Evolutionary conservation across 164 flowering plant species (phyloP), one percentile per base, ranked within the genome.

Genomic region (Malania oleifera): DNA sequence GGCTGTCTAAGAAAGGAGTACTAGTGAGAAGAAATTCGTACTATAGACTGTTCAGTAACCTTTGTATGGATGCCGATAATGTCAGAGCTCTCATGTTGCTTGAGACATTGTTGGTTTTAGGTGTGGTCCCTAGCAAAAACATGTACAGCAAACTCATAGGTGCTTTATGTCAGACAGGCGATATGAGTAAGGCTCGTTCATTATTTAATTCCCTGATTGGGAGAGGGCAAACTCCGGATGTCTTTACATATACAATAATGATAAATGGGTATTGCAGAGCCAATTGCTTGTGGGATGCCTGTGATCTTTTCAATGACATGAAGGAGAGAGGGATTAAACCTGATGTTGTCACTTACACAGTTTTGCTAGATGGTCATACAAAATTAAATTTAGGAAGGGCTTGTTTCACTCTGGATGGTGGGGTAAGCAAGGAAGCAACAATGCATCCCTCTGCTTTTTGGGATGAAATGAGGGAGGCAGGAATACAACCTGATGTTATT

Each of bases 341-440:
- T 64, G 91, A 91, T 73, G 65, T 85, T 18, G 45, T 86, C 24
- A 76, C 84, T 15, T 84, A 75, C 56, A 88, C 96, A 14, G 91
- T 79, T 56, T 68, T 91, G 69, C 74, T 88, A 63, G 79, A 86
- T 66, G 81, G 78, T 31, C 29, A 45, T 48, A 61, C 60, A 23
- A 78, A 80, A 52, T 27, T 3, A 46, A 43, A 35, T 38, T 22
- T 63, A 23, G 65, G 38, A 38, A 38, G 26, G 44, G 48, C 50
- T 54, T 15, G 5, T 28, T 48, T 64, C 9, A 2, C 14, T 47
- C 22, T 37, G 13, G n/a, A 54, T 40, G 45, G 45, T 6, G 25
- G 15, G 34, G 47, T 25, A 43, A 59, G 20, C 5, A 60, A 64
- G 28, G 62, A 28, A 25, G 63, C 46, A 25, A 48, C 8, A 51